Percentiles rank a stretch among this genome's conserved stretches.
Conservation (phyloP, 371 early-diverging fungal species). For the Syncephalastrum sp. region DNA sequence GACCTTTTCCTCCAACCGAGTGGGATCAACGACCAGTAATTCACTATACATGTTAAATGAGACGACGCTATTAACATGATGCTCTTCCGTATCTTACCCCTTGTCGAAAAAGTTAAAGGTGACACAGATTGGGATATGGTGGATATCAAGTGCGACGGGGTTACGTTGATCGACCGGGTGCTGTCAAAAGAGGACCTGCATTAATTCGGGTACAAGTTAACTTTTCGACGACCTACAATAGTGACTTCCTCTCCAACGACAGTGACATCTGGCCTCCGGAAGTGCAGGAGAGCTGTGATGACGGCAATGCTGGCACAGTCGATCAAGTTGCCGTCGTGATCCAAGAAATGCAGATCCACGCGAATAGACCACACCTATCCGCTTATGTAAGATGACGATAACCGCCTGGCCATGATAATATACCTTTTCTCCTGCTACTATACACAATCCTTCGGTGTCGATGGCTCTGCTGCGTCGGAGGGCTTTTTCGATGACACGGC, state of each 20-base stretch:
- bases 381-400: neutral
- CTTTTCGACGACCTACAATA: slow-evolving; percentile 58
- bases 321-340: slow-evolving; percentile 90
- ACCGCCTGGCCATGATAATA: neutral
- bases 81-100: slow-evolving; percentile 51
- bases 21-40: slow-evolving; percentile 82
- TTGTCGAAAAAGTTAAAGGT: slow-evolving; percentile 89
- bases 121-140: slow-evolving; percentile 92
- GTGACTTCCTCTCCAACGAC: slow-evolving; percentile 89
- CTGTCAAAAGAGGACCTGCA: slow-evolving; percentile 37
- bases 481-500: slow-evolving; percentile 85
- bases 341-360: slow-evolving; percentile 88
- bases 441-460: slow-evolving; percentile 96
- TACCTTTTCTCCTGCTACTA: slow-evolving; percentile 92
- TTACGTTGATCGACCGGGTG: slow-evolving; percentile 83
- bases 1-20: slow-evolving; percentile 79
- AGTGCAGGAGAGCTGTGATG: slow-evolving; percentile 87
- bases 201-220: too few relatives aligned
- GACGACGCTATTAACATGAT: neutral
- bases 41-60: slow-evolving; percentile 46
- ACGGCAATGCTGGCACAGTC: slow-evolving; percentile 93
- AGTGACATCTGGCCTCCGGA: slow-evolving; percentile 91
- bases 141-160: slow-evolving; percentile 90
- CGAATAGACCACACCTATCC: slow-evolving; percentile 87
- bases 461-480: slow-evolving; percentile 83